These are phyloP conservation scores for Heliosperma pusillum DNA, from an alignment of 148 eudicot species.

Conservation along the genomic window DNA sequence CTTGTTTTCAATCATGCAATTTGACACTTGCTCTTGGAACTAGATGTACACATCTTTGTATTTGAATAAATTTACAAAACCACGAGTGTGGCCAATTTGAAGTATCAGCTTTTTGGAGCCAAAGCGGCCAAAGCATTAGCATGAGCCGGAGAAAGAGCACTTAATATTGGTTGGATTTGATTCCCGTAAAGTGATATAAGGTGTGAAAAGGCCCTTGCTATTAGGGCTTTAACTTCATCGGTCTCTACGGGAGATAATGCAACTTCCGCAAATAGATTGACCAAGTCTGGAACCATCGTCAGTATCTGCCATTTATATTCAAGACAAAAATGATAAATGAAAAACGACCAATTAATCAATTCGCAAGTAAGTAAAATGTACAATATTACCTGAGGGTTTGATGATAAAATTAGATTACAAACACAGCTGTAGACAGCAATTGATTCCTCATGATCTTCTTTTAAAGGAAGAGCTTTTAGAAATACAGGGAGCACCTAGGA, in stretches of 20 bases:
- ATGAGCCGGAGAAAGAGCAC: constrained; percentile 72
- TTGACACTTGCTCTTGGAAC: not conserved
- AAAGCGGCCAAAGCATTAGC: constrained; percentile 85
- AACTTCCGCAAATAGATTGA: constrained; percentile 81
- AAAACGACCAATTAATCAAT: not conserved
- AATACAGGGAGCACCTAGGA: constrained; percentile 84
- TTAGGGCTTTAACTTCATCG: constrained; percentile 66
- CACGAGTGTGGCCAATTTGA: not conserved
- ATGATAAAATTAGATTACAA: constrained; percentile 75
- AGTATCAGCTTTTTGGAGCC: constrained; percentile 62
- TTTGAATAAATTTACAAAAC: constrained; percentile 11
- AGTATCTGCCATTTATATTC: constrained; percentile 47
- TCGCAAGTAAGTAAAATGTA: not conserved
- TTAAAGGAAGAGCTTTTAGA: constrained; percentile 79
- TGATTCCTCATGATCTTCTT: constrained; percentile 92
- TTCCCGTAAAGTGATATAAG: constrained; percentile 82
- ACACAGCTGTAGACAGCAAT: constrained; percentile 83
- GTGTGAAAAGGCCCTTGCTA: constrained; percentile 88
- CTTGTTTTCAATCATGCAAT: not conserved
- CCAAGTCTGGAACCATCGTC: constrained; percentile 73
- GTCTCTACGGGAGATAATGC: constrained; percentile 74
- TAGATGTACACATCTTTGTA: constrained; percentile 15
- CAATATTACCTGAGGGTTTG: constrained; percentile 70
- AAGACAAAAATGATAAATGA: not conserved
- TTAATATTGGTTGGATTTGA: constrained; percentile 85